phyloP scores from a whole-genome alignment of 139 green algal species.

The Tetradesmus obliquus region DNA sequence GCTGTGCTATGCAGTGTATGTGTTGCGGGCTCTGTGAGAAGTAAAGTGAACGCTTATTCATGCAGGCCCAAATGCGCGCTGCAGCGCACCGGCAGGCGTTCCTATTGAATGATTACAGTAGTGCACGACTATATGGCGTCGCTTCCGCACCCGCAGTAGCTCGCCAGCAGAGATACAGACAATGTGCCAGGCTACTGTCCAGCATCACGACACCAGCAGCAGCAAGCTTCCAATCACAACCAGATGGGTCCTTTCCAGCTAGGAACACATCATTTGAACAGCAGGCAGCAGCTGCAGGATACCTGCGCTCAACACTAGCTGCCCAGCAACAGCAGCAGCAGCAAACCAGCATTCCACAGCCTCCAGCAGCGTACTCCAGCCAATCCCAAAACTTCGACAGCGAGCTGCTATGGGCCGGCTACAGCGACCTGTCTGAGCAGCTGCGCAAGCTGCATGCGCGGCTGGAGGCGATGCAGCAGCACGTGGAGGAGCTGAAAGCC shows the following conservation, averaged over 20 bases:
- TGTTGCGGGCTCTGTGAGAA: too few species aligned
- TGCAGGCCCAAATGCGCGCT: neutral
- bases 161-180: neutral
- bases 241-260: neutral
- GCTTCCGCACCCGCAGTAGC: neutral
- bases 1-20: neutral
- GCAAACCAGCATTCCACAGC: neutral
- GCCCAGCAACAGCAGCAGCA: neutral
- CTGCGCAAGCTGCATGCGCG: conserved; percentile 2
- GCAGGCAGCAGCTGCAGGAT: neutral
- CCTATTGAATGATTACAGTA: neutral
- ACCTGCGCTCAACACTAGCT: neutral
- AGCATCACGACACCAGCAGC: neutral
- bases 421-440: conserved; percentile 29
- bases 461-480: neutral
- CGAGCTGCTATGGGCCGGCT: conserved; percentile 13
- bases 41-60: neutral
- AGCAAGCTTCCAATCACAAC: neutral
- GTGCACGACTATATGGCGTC: neutral
- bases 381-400: neutral
- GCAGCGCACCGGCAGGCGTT: neutral
- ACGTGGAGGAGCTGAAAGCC: neutral
- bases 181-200: neutral
- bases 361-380: neutral
- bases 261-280: neutral